These are phyloP conservation scores for Taphrina sp. DNA, from an alignment of 1,139 yeast genomes.

Conservation along the genomic window DNA sequence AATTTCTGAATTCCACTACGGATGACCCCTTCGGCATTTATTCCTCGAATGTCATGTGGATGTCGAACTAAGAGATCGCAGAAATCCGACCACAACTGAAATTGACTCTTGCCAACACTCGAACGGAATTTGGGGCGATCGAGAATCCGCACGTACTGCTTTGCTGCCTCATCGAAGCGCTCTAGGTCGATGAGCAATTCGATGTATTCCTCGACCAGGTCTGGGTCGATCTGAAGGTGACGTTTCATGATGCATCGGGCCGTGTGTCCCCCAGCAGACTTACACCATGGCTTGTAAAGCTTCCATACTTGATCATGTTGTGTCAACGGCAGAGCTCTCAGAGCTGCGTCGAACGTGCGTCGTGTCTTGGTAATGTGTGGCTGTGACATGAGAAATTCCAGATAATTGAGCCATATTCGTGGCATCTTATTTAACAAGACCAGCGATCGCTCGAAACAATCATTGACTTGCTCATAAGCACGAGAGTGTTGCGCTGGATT, in stretches of 20 bases:
- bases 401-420: constrained; percentile 57
- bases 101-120: constrained; percentile 46
- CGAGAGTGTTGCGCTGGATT: constrained; percentile 43
- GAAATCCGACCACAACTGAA: constrained; percentile 52
- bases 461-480: constrained; percentile 47
- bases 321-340: constrained; percentile 53
- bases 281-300: constrained; percentile 54
- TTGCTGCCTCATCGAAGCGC: constrained; percentile 41
- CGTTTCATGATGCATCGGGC: constrained; percentile 50
- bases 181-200: constrained; percentile 41
- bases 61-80: constrained; percentile 49
- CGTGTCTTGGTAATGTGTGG: constrained; percentile 51
- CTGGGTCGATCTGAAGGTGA: constrained; percentile 49
- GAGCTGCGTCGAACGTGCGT: constrained; percentile 54
- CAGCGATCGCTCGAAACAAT: constrained; percentile 54
- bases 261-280: constrained; percentile 49
- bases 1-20: constrained; percentile 50
- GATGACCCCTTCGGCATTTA: constrained; percentile 46
- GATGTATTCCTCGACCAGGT: constrained; percentile 44
- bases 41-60: constrained; percentile 37
- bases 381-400: constrained; percentile 50
- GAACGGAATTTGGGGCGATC: constrained; percentile 45
- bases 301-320: constrained; percentile 67
- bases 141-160: constrained; percentile 44
- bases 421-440: constrained; percentile 51